These are phyloP conservation scores for Colletotrichum trifolii DNA, from an alignment of 2,329 filamentous ascomycete species.

Conservation along the genomic window DNA sequence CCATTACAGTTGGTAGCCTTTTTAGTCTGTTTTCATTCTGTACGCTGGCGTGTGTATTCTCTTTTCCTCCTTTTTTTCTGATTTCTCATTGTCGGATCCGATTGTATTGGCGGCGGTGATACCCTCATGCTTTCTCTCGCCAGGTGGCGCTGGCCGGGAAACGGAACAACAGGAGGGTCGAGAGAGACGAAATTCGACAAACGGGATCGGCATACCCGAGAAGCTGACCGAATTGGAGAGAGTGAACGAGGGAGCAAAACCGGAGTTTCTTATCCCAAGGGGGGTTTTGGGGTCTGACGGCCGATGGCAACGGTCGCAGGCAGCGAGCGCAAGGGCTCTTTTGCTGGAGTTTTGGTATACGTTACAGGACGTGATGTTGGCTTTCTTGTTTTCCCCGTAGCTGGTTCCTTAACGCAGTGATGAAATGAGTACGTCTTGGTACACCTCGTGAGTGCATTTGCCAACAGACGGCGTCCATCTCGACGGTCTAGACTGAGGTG, in stretches of 20 bases:
- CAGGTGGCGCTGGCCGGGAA: conserved; percentile 36
- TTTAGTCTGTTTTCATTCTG: conserved; percentile 2
- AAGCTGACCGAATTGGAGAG: background rate
- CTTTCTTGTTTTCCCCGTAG: conserved; percentile 3
- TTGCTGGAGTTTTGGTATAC: conserved; percentile 24
- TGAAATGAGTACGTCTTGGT: conserved; percentile 10
- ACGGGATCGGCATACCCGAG: conserved; percentile 15
- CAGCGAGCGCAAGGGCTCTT: no score
- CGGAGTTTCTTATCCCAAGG: conserved; percentile 2
- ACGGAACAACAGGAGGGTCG: conserved; percentile 7
- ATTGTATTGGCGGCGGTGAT: conserved; percentile 26
- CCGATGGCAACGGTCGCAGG: conserved; percentile 14
- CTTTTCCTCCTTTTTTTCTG: background rate
- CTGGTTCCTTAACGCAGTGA: conserved; percentile 19
- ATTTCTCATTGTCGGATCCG: background rate
- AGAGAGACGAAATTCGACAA: conserved; percentile 16
- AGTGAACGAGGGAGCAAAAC: conserved; percentile 6
- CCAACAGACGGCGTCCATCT: no score
- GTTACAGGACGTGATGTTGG: conserved; percentile 3
- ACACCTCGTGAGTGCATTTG: no score
- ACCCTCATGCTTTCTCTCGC: conserved; percentile 34
- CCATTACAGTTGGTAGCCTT: no score
- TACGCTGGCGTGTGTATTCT: conserved; percentile 21
- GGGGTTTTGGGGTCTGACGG: background rate
- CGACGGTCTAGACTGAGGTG: no score